phyloP scores from a whole-genome alignment of 768 basidiomycete genomes.

The Auriscalpium microsporum region DNA sequence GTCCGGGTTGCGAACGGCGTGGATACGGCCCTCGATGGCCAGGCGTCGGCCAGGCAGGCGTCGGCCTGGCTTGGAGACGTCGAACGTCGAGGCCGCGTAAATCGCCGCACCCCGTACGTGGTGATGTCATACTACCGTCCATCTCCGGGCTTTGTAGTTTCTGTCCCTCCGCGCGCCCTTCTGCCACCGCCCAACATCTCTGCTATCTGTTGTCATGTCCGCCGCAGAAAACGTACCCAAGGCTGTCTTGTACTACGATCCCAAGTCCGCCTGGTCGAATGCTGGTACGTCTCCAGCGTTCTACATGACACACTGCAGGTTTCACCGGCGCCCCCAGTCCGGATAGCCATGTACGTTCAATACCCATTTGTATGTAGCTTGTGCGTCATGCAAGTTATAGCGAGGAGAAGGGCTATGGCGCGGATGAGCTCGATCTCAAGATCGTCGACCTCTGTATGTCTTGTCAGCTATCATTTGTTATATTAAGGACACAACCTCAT shows the following conservation, averaged over 20 bases:
- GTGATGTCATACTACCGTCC: not conserved
- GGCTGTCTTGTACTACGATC: conserved; percentile 72
- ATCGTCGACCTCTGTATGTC: conserved; percentile 54
- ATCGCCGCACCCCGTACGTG: not conserved
- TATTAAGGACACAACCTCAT: not conserved
- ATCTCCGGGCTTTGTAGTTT: too few relatives aligned
- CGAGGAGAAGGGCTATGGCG: conserved; percentile 76
- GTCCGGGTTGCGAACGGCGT: not conserved
- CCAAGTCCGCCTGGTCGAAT: conserved; percentile 54
- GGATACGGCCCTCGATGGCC: not conserved
- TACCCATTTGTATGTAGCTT: not conserved
- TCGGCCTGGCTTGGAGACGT: not conserved
- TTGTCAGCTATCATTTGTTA: not conserved
- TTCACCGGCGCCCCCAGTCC: not conserved
- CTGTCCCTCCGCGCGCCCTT: too few relatives aligned
- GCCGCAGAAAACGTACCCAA: conserved; percentile 39
- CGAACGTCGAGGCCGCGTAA: not conserved
- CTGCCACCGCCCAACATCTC: not conserved
- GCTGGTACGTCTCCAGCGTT: conserved; percentile 37
- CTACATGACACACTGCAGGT: not conserved
- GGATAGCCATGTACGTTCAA: conserved; percentile 13
- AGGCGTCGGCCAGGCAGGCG: not conserved
- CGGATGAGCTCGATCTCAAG: conserved; percentile 65
- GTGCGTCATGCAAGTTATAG: conserved; percentile 17
- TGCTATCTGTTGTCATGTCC: not conserved